These are phyloP conservation scores for Coelastrella sp. DNA, from an alignment of 139 green algal species.

Conservation along the genomic window DNA sequence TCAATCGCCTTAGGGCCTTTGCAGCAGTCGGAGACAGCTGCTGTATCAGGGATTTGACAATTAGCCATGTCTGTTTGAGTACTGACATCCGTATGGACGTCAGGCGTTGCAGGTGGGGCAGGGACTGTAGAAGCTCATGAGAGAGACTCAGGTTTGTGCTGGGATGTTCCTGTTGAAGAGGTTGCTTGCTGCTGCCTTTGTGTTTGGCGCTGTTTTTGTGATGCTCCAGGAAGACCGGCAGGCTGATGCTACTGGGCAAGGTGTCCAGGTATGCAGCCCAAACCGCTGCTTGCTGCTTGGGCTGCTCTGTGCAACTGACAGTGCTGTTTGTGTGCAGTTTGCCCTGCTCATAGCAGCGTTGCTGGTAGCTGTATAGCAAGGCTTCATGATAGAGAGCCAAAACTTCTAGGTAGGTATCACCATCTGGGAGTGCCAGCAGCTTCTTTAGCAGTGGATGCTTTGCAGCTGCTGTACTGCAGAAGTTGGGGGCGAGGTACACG, in stretches of 20 bases:
- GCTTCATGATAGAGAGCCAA: constrained; percentile 10
- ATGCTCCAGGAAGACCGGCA: constrained; percentile 18
- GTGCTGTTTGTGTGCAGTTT: no score
- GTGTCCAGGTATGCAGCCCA: neutral
- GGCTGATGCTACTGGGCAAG: constrained; percentile 1
- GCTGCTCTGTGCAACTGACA: neutral
- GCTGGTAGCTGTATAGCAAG: neutral
- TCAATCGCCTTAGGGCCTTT: neutral
- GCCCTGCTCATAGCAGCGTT: no score
- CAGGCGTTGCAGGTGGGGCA: constrained; percentile 24
- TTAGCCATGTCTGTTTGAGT: neutral
- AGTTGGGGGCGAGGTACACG: neutral
- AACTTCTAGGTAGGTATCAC: constrained; percentile 14
- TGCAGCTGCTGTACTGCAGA: constrained; percentile 10
- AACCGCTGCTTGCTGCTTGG: neutral
- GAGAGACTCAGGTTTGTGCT: neutral
- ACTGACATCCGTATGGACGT: neutral
- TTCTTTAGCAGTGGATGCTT: neutral
- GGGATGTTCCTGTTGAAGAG: neutral
- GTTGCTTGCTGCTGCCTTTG: neutral
- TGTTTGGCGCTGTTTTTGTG: neutral
- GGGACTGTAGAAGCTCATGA: neutral
- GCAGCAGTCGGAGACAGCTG: neutral
- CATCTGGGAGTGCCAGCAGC: constrained; percentile 13
- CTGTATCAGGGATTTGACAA: constrained; percentile 4